Evolutionary conservation across 768 basidiomycete species (phyloP).

Genomic region (Suillus sp.): DNA sequence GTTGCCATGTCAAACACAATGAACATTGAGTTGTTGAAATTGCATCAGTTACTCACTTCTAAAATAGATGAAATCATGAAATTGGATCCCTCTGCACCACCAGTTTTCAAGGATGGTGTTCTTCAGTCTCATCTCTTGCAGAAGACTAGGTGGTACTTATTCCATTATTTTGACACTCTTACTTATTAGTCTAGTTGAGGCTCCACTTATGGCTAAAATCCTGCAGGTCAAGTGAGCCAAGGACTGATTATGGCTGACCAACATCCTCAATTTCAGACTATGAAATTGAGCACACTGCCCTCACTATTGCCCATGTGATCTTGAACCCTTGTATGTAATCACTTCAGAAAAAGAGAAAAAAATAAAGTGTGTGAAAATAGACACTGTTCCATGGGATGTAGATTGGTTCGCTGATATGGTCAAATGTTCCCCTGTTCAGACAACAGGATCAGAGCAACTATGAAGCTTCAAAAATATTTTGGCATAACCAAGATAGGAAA

Average conservation of each 20-base stretch:
- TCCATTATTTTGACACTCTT: background rate
- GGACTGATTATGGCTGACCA: background rate
- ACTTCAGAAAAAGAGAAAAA: background rate
- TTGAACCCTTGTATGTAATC: conserved; percentile 5
- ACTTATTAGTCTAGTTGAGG: background rate
- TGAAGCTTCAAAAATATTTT: background rate
- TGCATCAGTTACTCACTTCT: too few relatives aligned
- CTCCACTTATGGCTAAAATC: background rate
- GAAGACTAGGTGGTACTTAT: background rate
- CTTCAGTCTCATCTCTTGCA: background rate
- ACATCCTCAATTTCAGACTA: background rate
- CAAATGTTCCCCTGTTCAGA: background rate
- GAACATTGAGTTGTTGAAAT: too few relatives aligned
- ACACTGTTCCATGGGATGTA: background rate
- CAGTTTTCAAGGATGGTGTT: background rate
- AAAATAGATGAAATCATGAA: background rate
- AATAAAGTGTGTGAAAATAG: background rate
- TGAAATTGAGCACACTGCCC: background rate
- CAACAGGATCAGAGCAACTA: background rate
- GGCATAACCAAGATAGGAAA: background rate
- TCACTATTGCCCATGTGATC: background rate
- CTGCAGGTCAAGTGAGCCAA: background rate
- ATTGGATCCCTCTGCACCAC: background rate
- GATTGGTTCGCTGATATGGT: background rate
- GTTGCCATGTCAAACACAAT: too few relatives aligned